Conservation (phyloP, 2,329 filamentous ascomycete species). For the Metarhizium rileyi region DNA sequence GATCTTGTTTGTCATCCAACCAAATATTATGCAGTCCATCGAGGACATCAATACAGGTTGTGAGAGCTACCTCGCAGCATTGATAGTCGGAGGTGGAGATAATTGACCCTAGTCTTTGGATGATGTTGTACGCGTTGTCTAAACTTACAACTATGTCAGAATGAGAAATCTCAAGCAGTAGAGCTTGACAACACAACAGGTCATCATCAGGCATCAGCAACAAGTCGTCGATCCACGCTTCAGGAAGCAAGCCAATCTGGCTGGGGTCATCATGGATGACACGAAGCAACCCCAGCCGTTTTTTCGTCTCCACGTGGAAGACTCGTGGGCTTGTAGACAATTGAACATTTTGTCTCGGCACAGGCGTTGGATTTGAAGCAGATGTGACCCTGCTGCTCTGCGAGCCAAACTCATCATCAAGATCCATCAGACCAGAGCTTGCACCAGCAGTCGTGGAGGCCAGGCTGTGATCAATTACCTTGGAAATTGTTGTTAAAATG, state of each 20-base stretch:
- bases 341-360: constrained; percentile 37
- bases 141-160: constrained; percentile 42
- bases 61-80: constrained; percentile 64
- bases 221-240: constrained; percentile 39
- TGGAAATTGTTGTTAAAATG: constrained; percentile 31
- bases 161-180: constrained; percentile 42
- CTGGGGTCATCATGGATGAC: constrained; percentile 31
- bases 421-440: constrained; percentile 50
- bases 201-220: constrained; percentile 41
- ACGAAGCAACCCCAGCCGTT: constrained; percentile 36
- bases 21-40: constrained; percentile 53
- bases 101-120: constrained; percentile 41
- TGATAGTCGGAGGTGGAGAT: constrained; percentile 52
- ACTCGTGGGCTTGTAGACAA: constrained; percentile 32
- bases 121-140: constrained; percentile 35
- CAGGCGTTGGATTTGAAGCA: constrained; percentile 24
- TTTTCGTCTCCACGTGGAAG: constrained; percentile 38
- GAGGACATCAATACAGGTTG: constrained; percentile 58
- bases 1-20: constrained; percentile 46
- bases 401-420: constrained; percentile 56
- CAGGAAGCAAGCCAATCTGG: constrained; percentile 40
- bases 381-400: constrained; percentile 41
- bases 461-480: constrained; percentile 13
- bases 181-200: constrained; percentile 38
- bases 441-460: constrained; percentile 19